Evolutionary conservation across 495 filamentous ascomycete genomes (phyloP).

Genomic region (Sporormia fimetaria): DNA sequence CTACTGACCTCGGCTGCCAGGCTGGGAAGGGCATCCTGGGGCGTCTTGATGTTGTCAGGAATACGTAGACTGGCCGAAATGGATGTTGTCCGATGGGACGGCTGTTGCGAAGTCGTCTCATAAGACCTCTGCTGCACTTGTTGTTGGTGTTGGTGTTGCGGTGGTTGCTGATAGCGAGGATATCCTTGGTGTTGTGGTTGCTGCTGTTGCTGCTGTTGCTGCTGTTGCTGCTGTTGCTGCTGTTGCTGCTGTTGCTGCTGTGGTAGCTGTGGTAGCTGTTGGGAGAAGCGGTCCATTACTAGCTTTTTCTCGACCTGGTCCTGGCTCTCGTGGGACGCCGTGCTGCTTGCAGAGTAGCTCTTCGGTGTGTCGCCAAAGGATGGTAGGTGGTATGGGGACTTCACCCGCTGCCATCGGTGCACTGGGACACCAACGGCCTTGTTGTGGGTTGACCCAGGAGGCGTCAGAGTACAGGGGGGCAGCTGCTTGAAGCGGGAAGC

Average conservation of each 20-base stretch:
- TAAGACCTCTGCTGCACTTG: conserved; percentile 10
- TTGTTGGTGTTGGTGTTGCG: conserved; percentile 7
- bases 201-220: conserved; percentile 6
- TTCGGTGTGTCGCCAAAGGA: conserved; percentile 9
- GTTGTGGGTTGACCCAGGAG: conserved; percentile 13
- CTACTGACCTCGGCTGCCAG: conserved; percentile 26
- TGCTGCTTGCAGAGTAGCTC: no score
- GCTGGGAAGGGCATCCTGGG: conserved; percentile 24
- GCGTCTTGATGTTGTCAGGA: conserved; percentile 20
- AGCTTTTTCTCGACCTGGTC: conserved; percentile 14
- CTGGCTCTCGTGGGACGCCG: no score
- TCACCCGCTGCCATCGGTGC: no score
- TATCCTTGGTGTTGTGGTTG: conserved; percentile 6
- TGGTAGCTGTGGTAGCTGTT: conserved; percentile 2
- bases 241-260: background rate
- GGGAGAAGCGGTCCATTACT: conserved; percentile 14
- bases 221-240: conserved; percentile 7
- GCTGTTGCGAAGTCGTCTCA: no score
- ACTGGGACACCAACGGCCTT: no score
- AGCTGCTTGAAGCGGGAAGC: conserved; percentile 18
- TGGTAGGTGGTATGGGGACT: conserved; percentile 17
- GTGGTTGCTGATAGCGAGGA: background rate
- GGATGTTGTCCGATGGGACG: no score
- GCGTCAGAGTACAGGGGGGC: conserved; percentile 7
- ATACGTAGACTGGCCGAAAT: conserved; percentile 25